Evolutionary conservation across 352 stramenopile species (phyloP), one percentile per base, ranked within the genome.

Genomic region (Pythium utonaiense): DNA sequence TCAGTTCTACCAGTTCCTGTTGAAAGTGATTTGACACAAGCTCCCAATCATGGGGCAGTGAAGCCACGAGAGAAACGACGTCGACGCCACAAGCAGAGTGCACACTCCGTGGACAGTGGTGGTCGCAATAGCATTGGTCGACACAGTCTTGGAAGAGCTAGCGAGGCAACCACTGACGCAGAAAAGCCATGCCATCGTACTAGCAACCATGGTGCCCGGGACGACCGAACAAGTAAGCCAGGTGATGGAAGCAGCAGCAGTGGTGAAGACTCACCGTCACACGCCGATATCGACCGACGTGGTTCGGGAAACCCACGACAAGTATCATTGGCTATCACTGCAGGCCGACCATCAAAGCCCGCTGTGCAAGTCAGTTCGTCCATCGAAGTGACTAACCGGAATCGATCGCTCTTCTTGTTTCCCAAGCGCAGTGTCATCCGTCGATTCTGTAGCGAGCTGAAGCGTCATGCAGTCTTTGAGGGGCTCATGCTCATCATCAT

Each of bases 401-500:
- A 78, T 44, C 64, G 64, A 8, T 77, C 62, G 5, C 56, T 80
- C 14, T 61, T 69, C 34, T 1, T 84, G 14, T 81, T 84, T 48
- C 50, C 64, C 10, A 36, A 25, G 16, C 61, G 34, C 13, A 58
- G 61, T 12, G 4, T 31, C 6, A 12, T 75, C 41, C 73, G 75
- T 6, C 45, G 25, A 4, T 19, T 63, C 3, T 72, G 64, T 28
- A 49, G 33, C 12, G 14, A 38, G 3, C 38, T 93, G 1, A 64
- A 86, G 19, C 54, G 56, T 7, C 66, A 78, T 59, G 14, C 36
- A 4, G 44, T 56, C 4, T 94, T 95, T 51, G 86, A 95, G 33
- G 59, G 63, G 45, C 33, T 83, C 14, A 80, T 94, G 30, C 59
- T 93, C 6, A 25, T 74, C 17, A 36, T 90, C 19, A 95, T 95